Conservation (phyloP, 2,329 filamentous ascomycete genomes). For the Alternaria sp. region DNA sequence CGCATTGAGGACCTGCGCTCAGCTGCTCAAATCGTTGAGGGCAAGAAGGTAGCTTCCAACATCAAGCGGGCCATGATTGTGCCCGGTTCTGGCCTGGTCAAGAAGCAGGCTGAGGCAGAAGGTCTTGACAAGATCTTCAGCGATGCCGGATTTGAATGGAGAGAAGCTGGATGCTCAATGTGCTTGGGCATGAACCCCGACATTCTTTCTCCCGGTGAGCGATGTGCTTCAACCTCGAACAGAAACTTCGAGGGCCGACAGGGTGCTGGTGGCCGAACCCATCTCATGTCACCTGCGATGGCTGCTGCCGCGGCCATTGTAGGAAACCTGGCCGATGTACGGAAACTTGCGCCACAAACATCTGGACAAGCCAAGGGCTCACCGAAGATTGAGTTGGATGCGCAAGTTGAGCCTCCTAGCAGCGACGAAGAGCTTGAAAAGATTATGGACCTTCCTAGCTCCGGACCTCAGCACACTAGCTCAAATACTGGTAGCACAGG, state of each 20-base stretch:
- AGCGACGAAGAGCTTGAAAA: slow-evolving; percentile 69
- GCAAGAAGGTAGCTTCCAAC: slow-evolving; percentile 84
- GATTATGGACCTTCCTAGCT: slow-evolving; percentile 65
- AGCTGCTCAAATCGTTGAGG: slow-evolving; percentile 84
- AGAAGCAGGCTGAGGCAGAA: slow-evolving; percentile 87
- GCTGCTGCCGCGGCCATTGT: slow-evolving; percentile 88
- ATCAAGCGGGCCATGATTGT: slow-evolving; percentile 96
- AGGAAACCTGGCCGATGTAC: slow-evolving; percentile 90
- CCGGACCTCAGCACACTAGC: slow-evolving; percentile 71
- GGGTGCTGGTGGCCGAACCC: slow-evolving; percentile 87
- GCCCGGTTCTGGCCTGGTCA: slow-evolving; percentile 92
- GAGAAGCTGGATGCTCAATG: slow-evolving; percentile 98
- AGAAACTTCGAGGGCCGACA: slow-evolving; percentile 98
- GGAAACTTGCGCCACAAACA: slow-evolving; percentile 69
- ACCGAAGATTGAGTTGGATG: slow-evolving; percentile 66
- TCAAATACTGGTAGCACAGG: slow-evolving; percentile 54
- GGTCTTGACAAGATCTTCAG: slow-evolving; percentile 91
- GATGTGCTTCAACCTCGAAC: slow-evolving; percentile 94
- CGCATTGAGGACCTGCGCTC: slow-evolving; percentile 93
- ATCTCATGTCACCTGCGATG: slow-evolving; percentile 97
- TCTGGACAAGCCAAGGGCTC: slow-evolving; percentile 55
- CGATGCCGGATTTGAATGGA: slow-evolving; percentile 95
- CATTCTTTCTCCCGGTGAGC: slow-evolving; percentile 88
- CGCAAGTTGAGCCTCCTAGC: slow-evolving; percentile 61
- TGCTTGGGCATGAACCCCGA: slow-evolving; percentile 99